These are phyloP conservation scores for Bretziella fagacearum DNA, from an alignment of 2,329 filamentous ascomycete genomes.

Conservation along the genomic window DNA sequence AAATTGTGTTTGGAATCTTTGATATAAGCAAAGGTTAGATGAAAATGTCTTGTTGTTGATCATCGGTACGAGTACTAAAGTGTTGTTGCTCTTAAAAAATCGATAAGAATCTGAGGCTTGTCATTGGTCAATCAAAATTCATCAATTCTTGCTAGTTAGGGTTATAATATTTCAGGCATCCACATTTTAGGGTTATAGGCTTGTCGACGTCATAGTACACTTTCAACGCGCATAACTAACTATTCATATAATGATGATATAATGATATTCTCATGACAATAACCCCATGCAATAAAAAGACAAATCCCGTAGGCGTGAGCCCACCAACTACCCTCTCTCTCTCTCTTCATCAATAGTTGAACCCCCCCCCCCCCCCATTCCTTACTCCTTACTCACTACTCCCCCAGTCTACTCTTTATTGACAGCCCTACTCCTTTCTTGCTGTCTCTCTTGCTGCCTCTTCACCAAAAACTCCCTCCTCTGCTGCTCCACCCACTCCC, in stretches of 20 bases:
- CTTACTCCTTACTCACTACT: slow-evolving; percentile 23
- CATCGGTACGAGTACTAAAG: no score
- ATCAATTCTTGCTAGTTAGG: neutral
- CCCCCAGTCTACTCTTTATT: neutral
- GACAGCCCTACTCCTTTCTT: neutral
- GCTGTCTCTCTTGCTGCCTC: slow-evolving; percentile 10
- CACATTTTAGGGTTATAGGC: neutral
- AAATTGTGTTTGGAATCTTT: no score
- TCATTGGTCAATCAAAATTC: neutral
- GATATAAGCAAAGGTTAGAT: neutral
- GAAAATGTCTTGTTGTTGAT: neutral
- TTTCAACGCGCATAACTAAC: neutral
- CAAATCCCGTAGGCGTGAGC: no score
- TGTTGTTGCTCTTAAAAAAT: no score
- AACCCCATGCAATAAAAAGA: no score
- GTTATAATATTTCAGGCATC: neutral
- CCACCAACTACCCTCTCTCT: no score
- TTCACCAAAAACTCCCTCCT: slow-evolving; percentile 10
- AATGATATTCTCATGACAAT: no score
- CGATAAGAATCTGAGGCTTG: neutral
- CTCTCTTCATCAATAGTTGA: slow-evolving; percentile 21
- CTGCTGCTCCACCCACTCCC: slow-evolving; percentile 25
- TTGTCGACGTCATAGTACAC: neutral
- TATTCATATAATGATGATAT: neutral
- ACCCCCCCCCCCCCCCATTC: neutral